Evolutionary conservation across 176 grass and related monocot genomes (phyloP).

Genomic region (Poa annua): DNA sequence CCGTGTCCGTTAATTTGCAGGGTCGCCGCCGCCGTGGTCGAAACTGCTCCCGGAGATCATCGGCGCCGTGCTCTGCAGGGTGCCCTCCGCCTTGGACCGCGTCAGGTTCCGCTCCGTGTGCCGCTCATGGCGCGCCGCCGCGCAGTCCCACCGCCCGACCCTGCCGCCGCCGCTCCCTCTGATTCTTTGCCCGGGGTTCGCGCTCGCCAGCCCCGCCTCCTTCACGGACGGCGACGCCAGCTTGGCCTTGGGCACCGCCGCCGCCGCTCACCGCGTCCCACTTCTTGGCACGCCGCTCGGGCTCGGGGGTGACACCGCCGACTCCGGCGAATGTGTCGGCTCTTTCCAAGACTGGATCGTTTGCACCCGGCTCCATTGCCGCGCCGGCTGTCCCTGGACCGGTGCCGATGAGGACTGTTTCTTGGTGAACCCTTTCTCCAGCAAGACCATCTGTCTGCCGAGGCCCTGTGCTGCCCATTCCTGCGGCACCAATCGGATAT

Average conservation of each 20-base stretch:
- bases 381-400: neutral
- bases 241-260: neutral
- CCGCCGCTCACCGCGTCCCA: constrained; percentile 7
- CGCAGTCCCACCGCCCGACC: neutral
- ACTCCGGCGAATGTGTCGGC: neutral
- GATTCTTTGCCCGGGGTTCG: neutral
- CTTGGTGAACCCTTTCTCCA: constrained; percentile 7
- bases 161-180: constrained; percentile 17
- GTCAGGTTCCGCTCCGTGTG: neutral
- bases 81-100: neutral
- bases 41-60: neutral
- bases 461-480: neutral
- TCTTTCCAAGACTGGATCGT: constrained; percentile 7
- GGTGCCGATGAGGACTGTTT: constrained; percentile 9
- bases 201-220: neutral
- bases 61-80: constrained; percentile 2
- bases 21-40: neutral
- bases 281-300: neutral
- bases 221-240: constrained; percentile 2
- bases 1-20: neutral
- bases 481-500: neutral
- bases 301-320: neutral
- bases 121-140: constrained; percentile 7
- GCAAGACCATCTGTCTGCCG: neutral
- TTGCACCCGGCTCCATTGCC: constrained; percentile 3